These are phyloP conservation scores for Corylus americana DNA, from an alignment of 306 rosid genomes.

Conservation along the genomic window DNA sequence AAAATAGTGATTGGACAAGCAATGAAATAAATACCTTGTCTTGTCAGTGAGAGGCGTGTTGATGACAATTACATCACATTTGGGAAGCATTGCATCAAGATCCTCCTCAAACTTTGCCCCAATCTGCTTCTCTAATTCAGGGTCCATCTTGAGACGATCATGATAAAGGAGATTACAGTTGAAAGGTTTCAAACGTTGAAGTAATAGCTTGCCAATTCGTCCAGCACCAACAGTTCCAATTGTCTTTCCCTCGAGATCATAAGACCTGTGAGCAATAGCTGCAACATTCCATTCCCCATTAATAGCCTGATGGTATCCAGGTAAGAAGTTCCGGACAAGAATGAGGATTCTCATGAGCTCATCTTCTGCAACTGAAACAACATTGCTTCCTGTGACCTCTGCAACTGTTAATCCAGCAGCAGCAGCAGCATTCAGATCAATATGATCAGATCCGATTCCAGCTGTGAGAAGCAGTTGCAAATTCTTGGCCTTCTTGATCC, in stretches of 20 bases:
- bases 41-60: conserved; percentile 90
- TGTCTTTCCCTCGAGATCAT: conserved; percentile 95
- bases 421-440: conserved; percentile 91
- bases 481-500: conserved; percentile 87
- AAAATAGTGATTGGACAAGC: neutral
- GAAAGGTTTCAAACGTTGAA: conserved; percentile 91
- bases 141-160: conserved; percentile 65
- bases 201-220: conserved; percentile 78
- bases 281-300: conserved; percentile 96
- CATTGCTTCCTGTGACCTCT: conserved; percentile 93
- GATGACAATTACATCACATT: conserved; percentile 85
- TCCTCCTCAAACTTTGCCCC: conserved; percentile 93
- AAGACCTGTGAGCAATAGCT: conserved; percentile 81
- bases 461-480: conserved; percentile 87
- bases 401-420: conserved; percentile 95
- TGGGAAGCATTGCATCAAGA: conserved; percentile 92
- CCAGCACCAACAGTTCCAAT: conserved; percentile 92
- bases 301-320: conserved; percentile 73
- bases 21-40: conserved; percentile 54
- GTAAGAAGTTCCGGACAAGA: conserved; percentile 82
- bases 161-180: conserved; percentile 88
- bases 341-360: conserved; percentile 93
- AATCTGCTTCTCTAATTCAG: conserved; percentile 72
- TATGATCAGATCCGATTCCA: conserved; percentile 90
- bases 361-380: conserved; percentile 93